Evolutionary conservation across 306 rosid species (phyloP).

Genomic region (Ochetophila trinervis): DNA sequence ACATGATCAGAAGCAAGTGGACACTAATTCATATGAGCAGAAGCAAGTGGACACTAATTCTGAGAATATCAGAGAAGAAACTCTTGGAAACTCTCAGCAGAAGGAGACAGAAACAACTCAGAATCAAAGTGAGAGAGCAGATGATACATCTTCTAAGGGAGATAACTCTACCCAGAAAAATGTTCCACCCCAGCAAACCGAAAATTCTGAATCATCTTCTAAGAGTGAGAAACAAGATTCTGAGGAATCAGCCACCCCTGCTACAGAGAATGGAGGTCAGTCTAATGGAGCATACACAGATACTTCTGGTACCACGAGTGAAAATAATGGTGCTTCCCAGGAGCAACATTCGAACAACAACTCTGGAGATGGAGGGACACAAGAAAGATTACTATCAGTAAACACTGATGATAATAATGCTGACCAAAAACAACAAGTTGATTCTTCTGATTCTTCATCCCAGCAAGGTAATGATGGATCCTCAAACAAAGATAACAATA

Average conservation of each 20-base stretch:
- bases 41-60: conserved; percentile 31
- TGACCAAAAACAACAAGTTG: conserved; percentile 40
- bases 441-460: conserved; percentile 45
- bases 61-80: background rate
- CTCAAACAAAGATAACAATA: conserved; percentile 35
- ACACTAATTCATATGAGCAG: conserved; percentile 20
- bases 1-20: conserved; percentile 30
- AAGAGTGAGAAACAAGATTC: conserved; percentile 36
- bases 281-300: conserved; percentile 36
- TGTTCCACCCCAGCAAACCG: conserved; percentile 22
- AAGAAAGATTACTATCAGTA: conserved; percentile 35
- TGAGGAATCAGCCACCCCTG: conserved; percentile 25
- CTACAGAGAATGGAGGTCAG: conserved; percentile 30
- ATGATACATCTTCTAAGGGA: conserved; percentile 32
- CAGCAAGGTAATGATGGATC: conserved; percentile 51
- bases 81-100: conserved; percentile 18
- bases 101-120: conserved; percentile 29
- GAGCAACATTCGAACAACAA: conserved; percentile 29
- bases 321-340: conserved; percentile 21
- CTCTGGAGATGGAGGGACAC: conserved; percentile 31
- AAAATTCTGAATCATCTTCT: conserved; percentile 30
- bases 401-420: conserved; percentile 35
- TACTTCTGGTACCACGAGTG: conserved; percentile 18
- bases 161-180: conserved; percentile 39
- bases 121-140: conserved; percentile 24